phyloP scores from a whole-genome alignment of 441 rosid genomes.

The California macrophylla region DNA sequence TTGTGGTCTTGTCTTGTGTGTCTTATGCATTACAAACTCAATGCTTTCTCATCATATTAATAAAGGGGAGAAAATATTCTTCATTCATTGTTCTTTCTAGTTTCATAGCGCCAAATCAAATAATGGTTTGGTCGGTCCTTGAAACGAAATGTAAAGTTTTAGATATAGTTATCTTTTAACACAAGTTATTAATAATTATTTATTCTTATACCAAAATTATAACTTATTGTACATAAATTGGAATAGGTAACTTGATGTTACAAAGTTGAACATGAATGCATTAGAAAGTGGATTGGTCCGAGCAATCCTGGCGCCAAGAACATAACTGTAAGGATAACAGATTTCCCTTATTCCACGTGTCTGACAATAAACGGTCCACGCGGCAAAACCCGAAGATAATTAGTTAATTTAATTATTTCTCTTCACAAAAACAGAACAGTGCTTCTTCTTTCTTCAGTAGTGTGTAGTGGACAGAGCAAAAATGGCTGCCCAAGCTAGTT shows the following conservation, averaged over 20 bases:
- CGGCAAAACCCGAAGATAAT: neutral
- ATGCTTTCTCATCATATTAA: neutral
- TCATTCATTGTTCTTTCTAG: neutral
- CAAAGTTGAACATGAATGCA: too few species aligned
- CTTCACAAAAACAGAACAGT: neutral
- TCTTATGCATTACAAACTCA: neutral
- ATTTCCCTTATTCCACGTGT: neutral
- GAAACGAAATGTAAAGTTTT: too few species aligned
- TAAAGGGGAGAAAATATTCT: neutral
- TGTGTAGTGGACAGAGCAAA: neutral
- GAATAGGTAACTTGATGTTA: too few species aligned
- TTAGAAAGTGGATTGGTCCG: neutral
- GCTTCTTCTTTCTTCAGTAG: neutral
- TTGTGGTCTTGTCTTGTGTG: neutral
- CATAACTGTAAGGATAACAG: slow-evolving; percentile 2
- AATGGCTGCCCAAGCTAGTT: slow-evolving; percentile 4
- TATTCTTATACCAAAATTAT: too few species aligned
- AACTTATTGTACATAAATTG: too few species aligned
- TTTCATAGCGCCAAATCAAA: too few species aligned
- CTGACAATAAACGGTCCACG: neutral
- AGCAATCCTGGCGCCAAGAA: slow-evolving; percentile 5
- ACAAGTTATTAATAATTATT: too few species aligned
- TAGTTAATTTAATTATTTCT: neutral
- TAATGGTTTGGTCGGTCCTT: too few species aligned
- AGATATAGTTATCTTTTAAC: too few species aligned